Evolutionary conservation across 2,329 filamentous ascomycete genomes (phyloP), one percentile per base, ranked within the genome.

Genomic region (Nigrospora osmanthi): DNA sequence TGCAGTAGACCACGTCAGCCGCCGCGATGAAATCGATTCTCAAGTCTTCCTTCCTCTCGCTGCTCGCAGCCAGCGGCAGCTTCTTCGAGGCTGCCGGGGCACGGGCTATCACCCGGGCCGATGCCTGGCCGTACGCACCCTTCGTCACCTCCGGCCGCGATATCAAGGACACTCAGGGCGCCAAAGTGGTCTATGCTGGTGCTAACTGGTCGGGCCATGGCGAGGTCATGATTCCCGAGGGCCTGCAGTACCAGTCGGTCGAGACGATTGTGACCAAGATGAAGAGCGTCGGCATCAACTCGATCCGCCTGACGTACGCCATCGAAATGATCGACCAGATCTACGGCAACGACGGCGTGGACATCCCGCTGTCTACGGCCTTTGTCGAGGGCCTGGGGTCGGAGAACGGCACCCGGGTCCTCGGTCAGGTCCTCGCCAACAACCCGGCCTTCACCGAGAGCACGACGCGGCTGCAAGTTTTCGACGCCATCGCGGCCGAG

Each of bases 301-400:
- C 75, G 0, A 71, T 83, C 30, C 76, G 81, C 0, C 61, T 84
- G 11, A 82, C 78, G 0, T 85, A 75, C 43, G 79, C 80, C 3
- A 84, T 75, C 45, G 72, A 84, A 56, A 76, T 83, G 73, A 65
- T 84, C 39, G 80, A 83, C 49, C 68, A 79, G 54, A 76, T 76
- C 44, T 71, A 75, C 37, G 66, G 62, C 38, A 73, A 74, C 36
- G 66, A 63, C 17, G 69, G 72, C 11, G 49, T 58, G 11, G 75
- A 79, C 35, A 53, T 76, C 3, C 57, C 68, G 1, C 54, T 79
- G 9, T 53, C 67, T 45, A 65, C 60, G 7, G 69, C 74, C 0
- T 71, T 78, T 12, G 58, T 50, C 1, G 61, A 61, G 36, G 73
- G 57, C 6, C 62, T 76, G 5, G 80, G 79, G 0, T 56, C 70